Evolutionary conservation across 1,139 yeast genomes (phyloP), one percentile per base, ranked within the genome.

Genomic region (Suhomyces taliae): DNA sequence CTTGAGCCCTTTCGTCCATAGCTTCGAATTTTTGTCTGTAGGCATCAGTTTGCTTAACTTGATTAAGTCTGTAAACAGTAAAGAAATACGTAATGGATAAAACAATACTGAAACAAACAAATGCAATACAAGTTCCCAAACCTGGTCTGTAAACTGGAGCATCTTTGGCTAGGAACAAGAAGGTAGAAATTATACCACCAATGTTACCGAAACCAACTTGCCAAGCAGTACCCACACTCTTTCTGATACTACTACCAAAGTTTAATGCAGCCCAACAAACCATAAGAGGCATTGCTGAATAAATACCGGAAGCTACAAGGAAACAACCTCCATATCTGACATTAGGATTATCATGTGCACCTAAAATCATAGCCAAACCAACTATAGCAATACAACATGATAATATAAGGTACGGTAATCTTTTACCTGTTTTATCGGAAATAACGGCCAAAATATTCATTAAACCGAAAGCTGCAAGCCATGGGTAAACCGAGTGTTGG

Each of bases 201-300:
- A 85, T 83, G 66, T 87, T 87, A 53, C 93, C 95, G 61, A 86
- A 85, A 1, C 93, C 95, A 55, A 87, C 79, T 59, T 84, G 87
- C 76, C 84, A 83, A 2, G 88, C 90, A 14, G 90, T 81, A 44
- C 88, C 89, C 19, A 85, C 85, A 33, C 87, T 74, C 55, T 85
- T 83, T 62, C 91, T 74, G 47, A 81, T 69, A 61, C 86, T 91
- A 35, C 91, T 90, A 8, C 85, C 81, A 54, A 81, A 78, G 59
- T 85, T 85, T 61, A 85, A 73, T 12, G 85, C 78, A 14, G 73
- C 72, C 89, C 91, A 84, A 66, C 95, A 86, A 19, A 87, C 83
- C 31, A 85, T 65, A 27, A 85, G 58, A 10, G 95, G 95, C 93
- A 87, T 87, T 27, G 85, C 81, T 3, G 86, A 70, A 66, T 86